Evolutionary conservation across 768 basidiomycete species (phyloP).

Genomic region (Mrakia blollopis): DNA sequence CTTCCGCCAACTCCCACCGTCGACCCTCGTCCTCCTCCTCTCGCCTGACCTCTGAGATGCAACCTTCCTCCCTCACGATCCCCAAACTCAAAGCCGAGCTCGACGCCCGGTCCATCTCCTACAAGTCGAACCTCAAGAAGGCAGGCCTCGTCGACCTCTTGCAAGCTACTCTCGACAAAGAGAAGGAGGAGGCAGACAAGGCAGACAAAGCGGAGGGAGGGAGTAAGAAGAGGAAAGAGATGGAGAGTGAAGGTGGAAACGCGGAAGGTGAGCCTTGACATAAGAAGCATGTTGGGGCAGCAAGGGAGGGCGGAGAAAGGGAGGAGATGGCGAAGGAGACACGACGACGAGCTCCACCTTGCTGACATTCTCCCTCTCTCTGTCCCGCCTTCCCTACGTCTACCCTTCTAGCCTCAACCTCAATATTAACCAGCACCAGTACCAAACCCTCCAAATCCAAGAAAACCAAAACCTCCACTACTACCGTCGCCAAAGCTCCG

Average conservation of each 20-base stretch:
- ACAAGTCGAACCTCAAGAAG: neutral
- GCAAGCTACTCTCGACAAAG: too few relatives aligned
- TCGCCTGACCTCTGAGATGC: too few relatives aligned
- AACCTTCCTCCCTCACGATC: neutral
- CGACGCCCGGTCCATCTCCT: neutral
- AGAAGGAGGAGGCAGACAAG: conserved; percentile 4
- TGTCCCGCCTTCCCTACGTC: too few relatives aligned
- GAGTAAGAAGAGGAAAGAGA: conserved; percentile 1
- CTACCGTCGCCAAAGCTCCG: neutral
- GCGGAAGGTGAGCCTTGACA: neutral
- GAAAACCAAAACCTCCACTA: neutral
- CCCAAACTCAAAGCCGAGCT: neutral
- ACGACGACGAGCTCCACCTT: too few relatives aligned
- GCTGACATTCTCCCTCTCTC: too few relatives aligned
- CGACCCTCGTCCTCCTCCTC: neutral
- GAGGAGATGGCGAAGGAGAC: neutral
- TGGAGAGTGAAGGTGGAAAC: neutral
- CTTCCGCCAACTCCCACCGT: neutral
- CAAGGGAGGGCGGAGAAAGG: neutral
- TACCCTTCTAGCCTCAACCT: too few relatives aligned
- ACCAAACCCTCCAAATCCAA: neutral
- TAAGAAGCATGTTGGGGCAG: too few relatives aligned
- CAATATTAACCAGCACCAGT: neutral
- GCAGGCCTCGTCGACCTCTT: neutral
- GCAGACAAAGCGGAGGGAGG: neutral